Evolutionary conservation across 805 yeast species (phyloP), one percentile per base, ranked within the genome.

Genomic region (Tetrapisispora fleetii): DNA sequence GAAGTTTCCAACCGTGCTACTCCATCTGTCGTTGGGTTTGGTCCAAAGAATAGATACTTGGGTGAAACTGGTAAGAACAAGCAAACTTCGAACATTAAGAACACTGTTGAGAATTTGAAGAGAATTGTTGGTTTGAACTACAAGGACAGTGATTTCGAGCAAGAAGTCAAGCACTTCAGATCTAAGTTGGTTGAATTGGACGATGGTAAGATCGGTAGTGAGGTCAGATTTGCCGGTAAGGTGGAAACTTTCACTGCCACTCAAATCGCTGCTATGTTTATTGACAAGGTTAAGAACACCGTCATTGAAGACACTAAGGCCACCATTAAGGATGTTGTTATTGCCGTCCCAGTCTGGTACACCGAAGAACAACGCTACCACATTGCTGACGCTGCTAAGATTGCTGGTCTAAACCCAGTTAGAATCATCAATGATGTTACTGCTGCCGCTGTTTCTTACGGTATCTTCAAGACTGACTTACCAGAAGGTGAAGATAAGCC

Each of bases 391-490:
- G 96, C 98, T 50, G 91, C 95, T 65, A 78, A 76, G 65, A 85
- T 91, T 67, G 97, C 97, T 50, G 95, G 96, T 53, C 78, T 91
- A 64, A 90, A 90, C 80, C 97, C 97, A 52, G 97, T 91, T 51
- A 85, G 98, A 79, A 81, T 93, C 55, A 95, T 93, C 59, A 93
- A 93, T 70, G 98, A 93, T 68, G 83, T 86, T 57, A 90, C 98
- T 51, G 97, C 98, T 52, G 98, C 98, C 51, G 98, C 97, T 63
- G 95, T 93, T 57, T 95, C 96, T 62, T 95, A 93, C 75, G 98
- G 98, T 76, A 96, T 91, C 50, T 90, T 90, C 83, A 90, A 91
- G 79, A 79, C 85, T 57, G 97, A 91, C 65, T 78, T 91, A 62
- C 95, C 97, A 63, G 97, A 89, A 71, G 61, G 57, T 46, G 65